Percentiles rank a stretch among this genome's conserved stretches.
phyloP scores from a whole-genome alignment of 768 basidiomycete species.

The Butyriboletus loyo region DNA sequence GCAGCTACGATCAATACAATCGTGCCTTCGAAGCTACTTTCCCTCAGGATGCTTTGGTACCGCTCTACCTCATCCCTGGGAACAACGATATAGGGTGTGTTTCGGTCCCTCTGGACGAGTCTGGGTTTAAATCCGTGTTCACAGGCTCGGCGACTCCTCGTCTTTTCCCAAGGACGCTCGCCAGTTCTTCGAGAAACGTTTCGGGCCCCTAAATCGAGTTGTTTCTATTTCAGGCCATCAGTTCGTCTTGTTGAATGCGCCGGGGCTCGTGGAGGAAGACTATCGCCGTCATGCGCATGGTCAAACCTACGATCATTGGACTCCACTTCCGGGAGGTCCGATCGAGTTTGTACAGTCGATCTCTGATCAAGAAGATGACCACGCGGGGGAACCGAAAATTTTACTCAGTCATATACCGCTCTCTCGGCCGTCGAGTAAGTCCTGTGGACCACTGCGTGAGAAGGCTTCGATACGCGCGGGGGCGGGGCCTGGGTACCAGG shows the following conservation, averaged over 20 bases:
- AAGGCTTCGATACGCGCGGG: conserved; percentile 67
- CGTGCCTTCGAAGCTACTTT: conserved; percentile 65
- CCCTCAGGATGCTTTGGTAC: conserved; percentile 35
- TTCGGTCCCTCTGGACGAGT: neutral
- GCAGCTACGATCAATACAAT: conserved; percentile 60
- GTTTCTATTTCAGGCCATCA: conserved; percentile 66
- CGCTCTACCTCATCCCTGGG: conserved; percentile 66
- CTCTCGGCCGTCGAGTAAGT: conserved; percentile 65
- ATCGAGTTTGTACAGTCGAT: conserved; percentile 56
- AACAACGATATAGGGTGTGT: conserved; percentile 76
- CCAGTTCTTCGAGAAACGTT: conserved; percentile 53
- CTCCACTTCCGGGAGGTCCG: conserved; percentile 49
- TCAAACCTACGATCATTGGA: conserved; percentile 54
- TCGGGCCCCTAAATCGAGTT: conserved; percentile 67
- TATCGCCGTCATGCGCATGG: conserved; percentile 57
- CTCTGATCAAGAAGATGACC: conserved; percentile 31
- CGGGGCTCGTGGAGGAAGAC: conserved; percentile 81
- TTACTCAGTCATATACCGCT: conserved; percentile 87
- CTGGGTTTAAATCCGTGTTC: neutral
- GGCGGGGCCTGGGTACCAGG: conserved; percentile 80
- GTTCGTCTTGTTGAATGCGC: conserved; percentile 70
- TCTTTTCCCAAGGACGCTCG: conserved; percentile 54
- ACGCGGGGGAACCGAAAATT: conserved; percentile 37
- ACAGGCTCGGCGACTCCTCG: conserved; percentile 53
- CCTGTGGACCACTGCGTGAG: conserved; percentile 78